Evolutionary conservation across 2,329 filamentous ascomycete species (phyloP), one percentile per base, ranked within the genome.

Genomic region (Aurifilum marmelostoma): DNA sequence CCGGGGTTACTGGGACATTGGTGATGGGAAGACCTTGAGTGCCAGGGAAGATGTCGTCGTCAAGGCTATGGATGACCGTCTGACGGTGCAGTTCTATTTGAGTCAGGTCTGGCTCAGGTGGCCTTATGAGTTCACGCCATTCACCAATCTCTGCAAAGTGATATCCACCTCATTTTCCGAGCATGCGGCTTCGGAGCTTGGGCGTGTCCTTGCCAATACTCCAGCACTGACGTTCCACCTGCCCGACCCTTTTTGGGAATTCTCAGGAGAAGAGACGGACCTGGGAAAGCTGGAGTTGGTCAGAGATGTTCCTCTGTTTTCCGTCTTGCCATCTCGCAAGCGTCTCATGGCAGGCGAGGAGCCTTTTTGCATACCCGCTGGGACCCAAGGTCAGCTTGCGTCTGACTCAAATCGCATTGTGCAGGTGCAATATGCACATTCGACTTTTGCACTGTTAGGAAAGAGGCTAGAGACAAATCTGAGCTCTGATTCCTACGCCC

Each of bases 181-280:
- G 24, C 75, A 77, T 21, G 78, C 79, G 9, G 74, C 74, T 29
- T 76, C 79, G 11, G 80, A 82, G 59, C 75, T 84, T 56, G 84
- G 94, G 12, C 56, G 34, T 11, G 61, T 65, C 5, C 83, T 97
- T 16, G 87, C 90, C 68, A 85, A 84, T 68, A 91, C 94, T 66
- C 86, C 88, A 1, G 91, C 88, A 8, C 88, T 97, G 67, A 97
- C 95, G 37, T 90, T 97, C 73, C 83, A 86, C 16, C 84, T 97
- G n/a, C 90, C 92, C 0, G 80, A 85, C 77, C 85, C 86, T 56
- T 88, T 87, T 47, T 97, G 97, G 74, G 87, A 90, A 71, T 88
- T 94, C 16, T 89, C 91, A 52, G 89, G 92, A 66, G 94, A 97
- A 79, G 93, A 97, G 72, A 92, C 96, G 69, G 94, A 96, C 73